Percentiles rank a stretch among this genome's conserved stretches.
These are phyloP conservation scores for Talaromyces sp. DNA, from an alignment of 2,329 filamentous ascomycete genomes.

Conservation along the genomic window DNA sequence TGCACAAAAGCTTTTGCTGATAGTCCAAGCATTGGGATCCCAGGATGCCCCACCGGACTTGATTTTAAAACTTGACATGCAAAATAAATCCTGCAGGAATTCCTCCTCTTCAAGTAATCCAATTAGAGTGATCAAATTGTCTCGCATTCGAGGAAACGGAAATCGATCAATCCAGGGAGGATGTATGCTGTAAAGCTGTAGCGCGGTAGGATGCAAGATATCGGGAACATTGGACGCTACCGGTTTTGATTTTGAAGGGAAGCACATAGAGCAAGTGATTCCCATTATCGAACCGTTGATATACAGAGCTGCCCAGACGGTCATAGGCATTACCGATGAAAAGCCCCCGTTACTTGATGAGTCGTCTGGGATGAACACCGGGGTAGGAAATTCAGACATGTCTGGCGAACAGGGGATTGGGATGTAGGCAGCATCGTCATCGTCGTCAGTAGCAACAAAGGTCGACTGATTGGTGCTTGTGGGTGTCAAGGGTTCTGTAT, in stretches of 20 bases:
- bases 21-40: constrained; percentile 32
- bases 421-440: neutral
- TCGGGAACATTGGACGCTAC: constrained; percentile 14
- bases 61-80: constrained; percentile 29
- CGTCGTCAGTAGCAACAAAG: neutral
- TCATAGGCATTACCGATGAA: constrained; percentile 13
- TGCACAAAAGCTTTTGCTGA: constrained; percentile 26
- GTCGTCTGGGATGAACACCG: neutral
- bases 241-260: constrained; percentile 21
- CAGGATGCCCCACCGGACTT: constrained; percentile 22
- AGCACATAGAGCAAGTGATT: constrained; percentile 21
- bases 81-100: constrained; percentile 29
- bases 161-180: constrained; percentile 34
- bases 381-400: neutral
- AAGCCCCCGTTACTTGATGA: constrained; percentile 4
- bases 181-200: constrained; percentile 30
- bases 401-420: neutral
- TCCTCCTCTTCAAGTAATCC: constrained; percentile 30
- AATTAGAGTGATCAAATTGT: constrained; percentile 28
- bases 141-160: constrained; percentile 34
- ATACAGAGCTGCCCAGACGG: constrained; percentile 26
- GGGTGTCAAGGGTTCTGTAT: neutral
- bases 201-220: constrained; percentile 27
- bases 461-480: neutral
- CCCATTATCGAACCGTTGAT: constrained; percentile 28